Percentiles rank a stretch among this genome's conserved stretches.
Conservation (phyloP, 495 filamentous ascomycete species). For the Penicillium arizonense region DNA sequence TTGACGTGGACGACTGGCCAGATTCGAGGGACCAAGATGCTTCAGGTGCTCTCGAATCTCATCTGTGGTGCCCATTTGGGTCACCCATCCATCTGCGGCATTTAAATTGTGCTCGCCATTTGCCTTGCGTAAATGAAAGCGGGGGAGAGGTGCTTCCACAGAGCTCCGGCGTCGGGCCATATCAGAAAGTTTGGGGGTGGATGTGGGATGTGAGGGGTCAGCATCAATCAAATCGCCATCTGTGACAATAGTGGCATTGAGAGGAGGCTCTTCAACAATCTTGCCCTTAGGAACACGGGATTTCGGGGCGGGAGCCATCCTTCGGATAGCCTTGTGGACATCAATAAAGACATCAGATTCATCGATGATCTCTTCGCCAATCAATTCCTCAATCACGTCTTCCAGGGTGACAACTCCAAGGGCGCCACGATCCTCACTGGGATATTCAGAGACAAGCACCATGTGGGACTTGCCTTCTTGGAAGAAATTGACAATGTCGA, state of each 20-base stretch:
- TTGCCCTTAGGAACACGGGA: slow-evolving; percentile 58
- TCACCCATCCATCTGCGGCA: slow-evolving; percentile 29
- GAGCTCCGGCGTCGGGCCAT: slow-evolving; percentile 35
- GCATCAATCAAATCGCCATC: slow-evolving; percentile 41
- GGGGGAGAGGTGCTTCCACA: slow-evolving; percentile 52
- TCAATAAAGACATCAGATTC: slow-evolving; percentile 97
- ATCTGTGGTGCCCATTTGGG: slow-evolving; percentile 40
- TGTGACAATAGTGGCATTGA: slow-evolving; percentile 18
- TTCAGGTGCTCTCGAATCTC: slow-evolving; percentile 83
- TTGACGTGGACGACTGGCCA: slow-evolving; percentile 75
- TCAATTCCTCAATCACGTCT: slow-evolving; percentile 97
- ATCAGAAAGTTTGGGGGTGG: slow-evolving; percentile 8
- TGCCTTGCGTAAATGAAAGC: slow-evolving; percentile 40
- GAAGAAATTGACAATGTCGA: slow-evolving; percentile 99
- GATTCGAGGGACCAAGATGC: slow-evolving; percentile 89
- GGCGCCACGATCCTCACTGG: slow-evolving; percentile 84
- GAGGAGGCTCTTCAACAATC: slow-evolving; percentile 49
- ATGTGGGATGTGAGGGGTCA: slow-evolving; percentile 18
- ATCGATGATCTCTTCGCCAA: slow-evolving; percentile 89
- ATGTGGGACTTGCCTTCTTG: slow-evolving; percentile 99
- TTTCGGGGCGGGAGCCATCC: slow-evolving; percentile 66
- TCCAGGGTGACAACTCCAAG: slow-evolving; percentile 93
- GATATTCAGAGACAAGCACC: slow-evolving; percentile 90
- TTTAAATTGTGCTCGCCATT: slow-evolving; percentile 29
- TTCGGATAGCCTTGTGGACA: slow-evolving; percentile 92